phyloP scores from a whole-genome alignment of 176 grass and related monocot genomes.

The maize (Zea mays) region DNA sequence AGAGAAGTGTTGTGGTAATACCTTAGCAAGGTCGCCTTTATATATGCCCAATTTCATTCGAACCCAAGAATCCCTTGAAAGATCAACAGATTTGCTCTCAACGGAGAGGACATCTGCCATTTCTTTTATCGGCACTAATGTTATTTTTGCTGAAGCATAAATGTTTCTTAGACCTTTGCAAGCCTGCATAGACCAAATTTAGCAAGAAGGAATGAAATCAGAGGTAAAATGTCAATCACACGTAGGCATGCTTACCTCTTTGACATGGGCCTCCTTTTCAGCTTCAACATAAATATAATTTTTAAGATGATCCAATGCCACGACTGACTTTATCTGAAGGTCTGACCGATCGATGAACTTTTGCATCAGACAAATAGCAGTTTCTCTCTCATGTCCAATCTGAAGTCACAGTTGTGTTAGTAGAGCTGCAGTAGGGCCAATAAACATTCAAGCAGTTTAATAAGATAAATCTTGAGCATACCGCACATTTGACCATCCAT shows the following conservation, averaged over 20 bases:
- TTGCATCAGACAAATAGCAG: conserved; percentile 86
- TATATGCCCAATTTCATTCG: conserved; percentile 94
- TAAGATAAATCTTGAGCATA: conserved; percentile 38
- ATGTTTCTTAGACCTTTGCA: conserved; percentile 92
- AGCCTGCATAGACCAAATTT: conserved; percentile 49
- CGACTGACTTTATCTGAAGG: conserved; percentile 81
- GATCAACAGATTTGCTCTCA: conserved; percentile 92
- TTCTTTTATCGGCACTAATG: conserved; percentile 93
- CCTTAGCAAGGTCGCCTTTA: conserved; percentile 98
- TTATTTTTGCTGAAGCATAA: conserved; percentile 81
- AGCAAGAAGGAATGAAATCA: not conserved
- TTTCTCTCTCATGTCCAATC: conserved; percentile 95
- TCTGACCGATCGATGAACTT: conserved; percentile 82
- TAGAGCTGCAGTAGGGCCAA: conserved; percentile 29
- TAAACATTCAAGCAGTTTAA: conserved; percentile 22
- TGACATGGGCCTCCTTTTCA: conserved; percentile 96
- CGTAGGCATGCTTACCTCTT: conserved; percentile 56
- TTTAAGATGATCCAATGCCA: conserved; percentile 93
- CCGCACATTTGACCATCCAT: conserved; percentile 99
- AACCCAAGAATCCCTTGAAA: conserved; percentile 92
- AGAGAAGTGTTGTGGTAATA: conserved; percentile 29
- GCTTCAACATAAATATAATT: conserved; percentile 99
- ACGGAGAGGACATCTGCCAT: conserved; percentile 95
- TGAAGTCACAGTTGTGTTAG: conserved; percentile 48
- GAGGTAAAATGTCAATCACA: conserved; percentile 26